Conservation (phyloP, 1,284 basidiomycete species). For the Takashimella tepidaria region DNA sequence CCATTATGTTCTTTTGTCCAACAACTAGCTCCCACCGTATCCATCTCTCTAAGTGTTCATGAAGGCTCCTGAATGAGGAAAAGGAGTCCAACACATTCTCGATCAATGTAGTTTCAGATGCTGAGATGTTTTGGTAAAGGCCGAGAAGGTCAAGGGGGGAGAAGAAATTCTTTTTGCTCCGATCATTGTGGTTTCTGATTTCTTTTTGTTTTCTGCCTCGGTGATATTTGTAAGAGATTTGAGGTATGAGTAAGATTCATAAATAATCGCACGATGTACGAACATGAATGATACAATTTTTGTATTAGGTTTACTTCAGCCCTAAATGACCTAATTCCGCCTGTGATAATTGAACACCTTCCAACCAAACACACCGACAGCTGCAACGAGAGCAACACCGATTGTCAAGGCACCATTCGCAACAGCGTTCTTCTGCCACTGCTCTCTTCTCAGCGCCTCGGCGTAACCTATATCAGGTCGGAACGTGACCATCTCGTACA, state of each 20-base stretch:
- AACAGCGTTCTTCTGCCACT: slow-evolving; percentile 36
- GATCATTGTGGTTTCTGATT: no score
- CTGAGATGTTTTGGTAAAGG: neutral
- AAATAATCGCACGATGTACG: neutral
- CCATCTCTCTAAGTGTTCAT: neutral
- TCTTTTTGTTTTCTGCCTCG: neutral
- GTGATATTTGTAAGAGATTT: no score
- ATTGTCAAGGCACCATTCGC: slow-evolving; percentile 17
- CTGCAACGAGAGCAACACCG: slow-evolving; percentile 6
- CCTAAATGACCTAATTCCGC: neutral
- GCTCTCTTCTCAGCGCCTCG: slow-evolving; percentile 45
- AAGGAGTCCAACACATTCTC: neutral
- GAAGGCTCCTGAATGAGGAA: neutral
- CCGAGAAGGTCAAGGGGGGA: neutral
- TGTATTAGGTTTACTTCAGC: no score
- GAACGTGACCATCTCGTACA: slow-evolving; percentile 98
- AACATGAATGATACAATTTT: neutral
- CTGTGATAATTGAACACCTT: neutral
- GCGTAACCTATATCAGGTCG: slow-evolving; percentile 87
- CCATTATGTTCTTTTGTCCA: neutral
- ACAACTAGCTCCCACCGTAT: neutral
- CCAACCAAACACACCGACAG: neutral
- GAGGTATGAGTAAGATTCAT: neutral
- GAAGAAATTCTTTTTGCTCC: no score
- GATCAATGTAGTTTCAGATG: neutral